A percentile compares a stretch with the other conserved stretches of the same genome.
phyloP scores from a whole-genome alignment of 1,139 yeast species.

The Hemisphaericaspora xylofermentans region DNA sequence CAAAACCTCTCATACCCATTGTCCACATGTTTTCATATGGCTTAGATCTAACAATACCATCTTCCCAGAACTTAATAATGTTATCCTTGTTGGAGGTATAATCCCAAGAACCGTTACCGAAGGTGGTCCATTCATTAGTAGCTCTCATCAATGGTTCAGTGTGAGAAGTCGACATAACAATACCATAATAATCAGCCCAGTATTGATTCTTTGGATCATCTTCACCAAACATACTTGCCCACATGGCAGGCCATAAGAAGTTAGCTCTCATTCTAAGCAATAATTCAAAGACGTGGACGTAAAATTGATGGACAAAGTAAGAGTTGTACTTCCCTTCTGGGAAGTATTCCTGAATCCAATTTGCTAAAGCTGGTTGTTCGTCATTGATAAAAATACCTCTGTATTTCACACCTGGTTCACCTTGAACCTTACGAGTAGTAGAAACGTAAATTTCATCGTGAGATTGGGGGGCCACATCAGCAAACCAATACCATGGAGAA shows the following conservation, averaged over 20 bases:
- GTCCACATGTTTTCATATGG: constrained; percentile 19
- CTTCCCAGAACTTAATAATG: constrained; percentile 17
- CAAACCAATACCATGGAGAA: constrained; percentile 19
- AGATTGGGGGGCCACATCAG: constrained; percentile 14
- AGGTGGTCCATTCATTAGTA: constrained; percentile 16
- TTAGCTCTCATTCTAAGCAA: constrained; percentile 18
- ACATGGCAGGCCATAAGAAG: constrained; percentile 20
- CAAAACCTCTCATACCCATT: constrained; percentile 21
- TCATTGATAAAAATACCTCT: constrained; percentile 19
- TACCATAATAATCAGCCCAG: constrained; percentile 21
- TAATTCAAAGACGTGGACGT: constrained; percentile 15
- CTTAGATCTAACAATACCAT: constrained; percentile 17
- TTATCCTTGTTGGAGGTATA: constrained; percentile 17
- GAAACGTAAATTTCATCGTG: constrained; percentile 13
- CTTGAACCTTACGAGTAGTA: constrained; percentile 11
- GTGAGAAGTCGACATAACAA: constrained; percentile 21
- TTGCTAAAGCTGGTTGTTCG: constrained; percentile 18
- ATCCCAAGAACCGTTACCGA: constrained; percentile 19
- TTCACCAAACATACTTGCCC: constrained; percentile 19
- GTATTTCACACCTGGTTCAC: constrained; percentile 18
- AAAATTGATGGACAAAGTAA: constrained; percentile 17
- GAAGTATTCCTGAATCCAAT: constrained; percentile 16
- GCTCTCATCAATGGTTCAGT: constrained; percentile 21
- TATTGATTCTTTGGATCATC: constrained; percentile 18
- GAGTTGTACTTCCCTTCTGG: constrained; percentile 15